Evolutionary conservation across 164 flowering plant genomes (phyloP), one percentile per base, ranked within the genome.

Genomic region (Saururus chinensis): DNA sequence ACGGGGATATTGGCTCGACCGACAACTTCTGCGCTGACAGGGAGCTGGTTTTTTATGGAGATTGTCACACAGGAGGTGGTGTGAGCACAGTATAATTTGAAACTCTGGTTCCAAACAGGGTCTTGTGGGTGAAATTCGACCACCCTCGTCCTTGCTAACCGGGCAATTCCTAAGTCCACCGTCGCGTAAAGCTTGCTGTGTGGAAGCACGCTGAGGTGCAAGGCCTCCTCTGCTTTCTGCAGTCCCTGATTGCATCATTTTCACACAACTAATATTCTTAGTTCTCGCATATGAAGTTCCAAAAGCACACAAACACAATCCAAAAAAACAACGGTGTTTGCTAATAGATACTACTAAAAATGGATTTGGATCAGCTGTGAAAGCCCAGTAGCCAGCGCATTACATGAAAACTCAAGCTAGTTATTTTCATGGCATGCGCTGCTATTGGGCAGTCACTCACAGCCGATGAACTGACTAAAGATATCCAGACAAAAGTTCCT

Each of bases 71-170:
- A 66, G 57, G 79, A 77, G 0, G 75, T 54, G 10, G 82, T 75
- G 71, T 93, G 89, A 19, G 98, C 97, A 62, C 96, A 88, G 21
- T 81, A 81, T 21, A 93, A 77, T 51, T 77, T 83, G 60, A 93
- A 88, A 55, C 87, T 85, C 68, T 88, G 89, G 79, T 93, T 90
- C 97, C 99, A 90, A 13, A 75, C 72, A 0, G 88, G 80, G 57
- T 77, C 86, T 0, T 48, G 53, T 64, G 81, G 82, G 7, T 74
- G 82, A 41, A 45, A 45, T 17, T 45, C 49, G 49, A 45, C 17
- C 49, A 45, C 49, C 11, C 68, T 85, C 35, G 97, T 88, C 68
- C 76, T 68, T 53, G 97, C 98, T 21, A 88, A 83, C 66, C 70
- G 85, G 61, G 81, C 71, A 41, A 75, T 56, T 62, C 83, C 77